phyloP scores from a whole-genome alignment of 1,284 basidiomycete genomes.

The Coriolopsis trogii region DNA sequence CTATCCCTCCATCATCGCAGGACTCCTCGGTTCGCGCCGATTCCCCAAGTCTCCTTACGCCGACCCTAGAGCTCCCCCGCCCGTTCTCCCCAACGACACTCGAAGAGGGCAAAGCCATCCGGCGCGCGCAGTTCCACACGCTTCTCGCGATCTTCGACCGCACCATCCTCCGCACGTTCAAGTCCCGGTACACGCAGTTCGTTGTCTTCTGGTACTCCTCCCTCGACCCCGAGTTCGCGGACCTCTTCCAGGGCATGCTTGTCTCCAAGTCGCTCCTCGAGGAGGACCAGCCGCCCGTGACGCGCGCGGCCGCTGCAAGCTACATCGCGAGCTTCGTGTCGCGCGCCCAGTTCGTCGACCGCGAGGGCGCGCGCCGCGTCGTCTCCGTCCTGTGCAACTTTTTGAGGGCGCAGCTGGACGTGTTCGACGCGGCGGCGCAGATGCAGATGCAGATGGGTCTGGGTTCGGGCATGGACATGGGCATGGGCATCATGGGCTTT shows the following conservation, averaged over 20 bases:
- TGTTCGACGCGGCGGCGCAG: slow-evolving; percentile 57
- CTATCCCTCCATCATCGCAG: slow-evolving; percentile 22
- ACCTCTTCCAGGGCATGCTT: slow-evolving; percentile 92
- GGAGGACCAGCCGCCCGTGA: slow-evolving; percentile 64
- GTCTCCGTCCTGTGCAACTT: slow-evolving; percentile 86
- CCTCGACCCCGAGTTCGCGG: slow-evolving; percentile 86
- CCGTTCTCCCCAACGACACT: slow-evolving; percentile 28
- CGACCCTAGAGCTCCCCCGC: slow-evolving; percentile 7
- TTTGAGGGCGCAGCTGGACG: slow-evolving; percentile 75
- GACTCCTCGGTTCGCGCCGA: slow-evolving; percentile 31
- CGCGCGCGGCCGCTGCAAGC: slow-evolving; percentile 86
- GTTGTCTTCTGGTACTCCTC: slow-evolving; percentile 95
- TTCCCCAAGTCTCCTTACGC: slow-evolving; percentile 18
- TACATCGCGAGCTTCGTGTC: slow-evolving; percentile 95
- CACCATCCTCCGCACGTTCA: slow-evolving; percentile 92
- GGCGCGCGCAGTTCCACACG: slow-evolving; percentile 76
- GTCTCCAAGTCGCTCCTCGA: slow-evolving; percentile 86
- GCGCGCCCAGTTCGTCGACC: slow-evolving; percentile 86
- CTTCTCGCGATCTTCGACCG: slow-evolving; percentile 94
- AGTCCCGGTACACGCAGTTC: slow-evolving; percentile 97
- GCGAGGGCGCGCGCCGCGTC: slow-evolving; percentile 76
- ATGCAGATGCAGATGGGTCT: slow-evolving; percentile 13
- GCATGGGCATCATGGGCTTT: too few relatives aligned
- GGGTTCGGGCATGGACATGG: slow-evolving; percentile 42
- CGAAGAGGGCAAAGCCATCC: slow-evolving; percentile 41